phyloP scores from a whole-genome alignment of 768 basidiomycete genomes.

The Austroboletus festivus region DNA sequence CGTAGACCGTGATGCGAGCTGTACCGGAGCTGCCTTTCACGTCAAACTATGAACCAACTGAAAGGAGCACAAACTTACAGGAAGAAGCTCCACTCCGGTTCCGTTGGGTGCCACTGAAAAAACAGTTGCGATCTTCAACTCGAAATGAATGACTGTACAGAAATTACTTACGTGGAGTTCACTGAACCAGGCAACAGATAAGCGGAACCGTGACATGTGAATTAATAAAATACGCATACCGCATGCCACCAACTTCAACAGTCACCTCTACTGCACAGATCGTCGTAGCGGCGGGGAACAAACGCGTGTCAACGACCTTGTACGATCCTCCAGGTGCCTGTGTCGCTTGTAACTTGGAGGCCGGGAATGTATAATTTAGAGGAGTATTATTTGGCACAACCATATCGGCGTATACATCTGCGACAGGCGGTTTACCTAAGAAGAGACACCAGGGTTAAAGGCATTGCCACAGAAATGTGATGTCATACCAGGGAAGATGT shows the following conservation, averaged over 20 bases:
- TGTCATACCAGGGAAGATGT: conserved; percentile 48
- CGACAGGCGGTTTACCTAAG: conserved; percentile 41
- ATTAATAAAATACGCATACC: conserved; percentile 32
- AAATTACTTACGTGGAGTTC: conserved; percentile 43
- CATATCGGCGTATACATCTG: conserved; percentile 41
- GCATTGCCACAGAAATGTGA: neutral
- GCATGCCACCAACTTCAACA: conserved; percentile 59
- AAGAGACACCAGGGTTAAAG: neutral
- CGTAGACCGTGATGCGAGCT: conserved; percentile 44
- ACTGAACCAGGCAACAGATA: conserved; percentile 18
- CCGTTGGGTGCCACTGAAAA: conserved; percentile 48
- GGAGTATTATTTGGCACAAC: conserved; percentile 49
- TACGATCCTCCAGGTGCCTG: conserved; percentile 52
- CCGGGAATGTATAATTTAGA: conserved; percentile 50
- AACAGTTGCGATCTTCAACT: neutral
- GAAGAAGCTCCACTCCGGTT: conserved; percentile 47
- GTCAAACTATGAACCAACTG: conserved; percentile 1
- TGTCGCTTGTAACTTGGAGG: conserved; percentile 45
- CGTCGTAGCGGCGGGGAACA: conserved; percentile 51
- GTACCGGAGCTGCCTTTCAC: conserved; percentile 31
- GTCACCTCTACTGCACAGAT: conserved; percentile 57
- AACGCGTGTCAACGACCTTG: conserved; percentile 56
- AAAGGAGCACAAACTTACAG: conserved; percentile 24
- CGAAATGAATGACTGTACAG: neutral
- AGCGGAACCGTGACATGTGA: neutral